Evolutionary conservation across 495 filamentous ascomycete species (phyloP), one percentile per base, ranked within the genome.

Genomic region (Poronia punctata): DNA sequence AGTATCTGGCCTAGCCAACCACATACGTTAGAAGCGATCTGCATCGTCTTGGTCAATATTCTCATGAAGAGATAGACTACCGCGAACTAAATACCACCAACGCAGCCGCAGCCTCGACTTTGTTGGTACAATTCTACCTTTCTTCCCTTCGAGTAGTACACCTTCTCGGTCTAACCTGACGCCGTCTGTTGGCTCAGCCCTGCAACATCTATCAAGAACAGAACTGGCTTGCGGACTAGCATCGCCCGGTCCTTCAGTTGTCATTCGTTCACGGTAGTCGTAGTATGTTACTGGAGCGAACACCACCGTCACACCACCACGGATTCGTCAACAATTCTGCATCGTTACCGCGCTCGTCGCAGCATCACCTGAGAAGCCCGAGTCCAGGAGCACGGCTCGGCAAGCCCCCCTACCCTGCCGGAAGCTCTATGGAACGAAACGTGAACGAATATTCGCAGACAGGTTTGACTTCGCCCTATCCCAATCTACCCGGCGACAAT

Each of bases 361-460:
- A 59, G 50, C 56, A 53, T 48, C 39, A 53, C 44, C 52, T 52
- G 45, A 46, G 54, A 43, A 59, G 30, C 36, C 32, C 48, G 37
- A 53, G 30, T 39, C 41, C 52, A 52, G 48, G 53, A 61, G 56
- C 62, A 43, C 52, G 46, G 43, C 35, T 53, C 37, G 52, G 53
- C 51, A 45, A 52, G 48, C 55, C 55, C 58, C 60, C 59, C 16
- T 49, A 56, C 37, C 37, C 56, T 46, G 52, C 54, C 65, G 62
- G 64, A 51, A 67, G 65, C 65, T 73, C 69, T 81, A 92, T 95
- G 84, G 85, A 89, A 77, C 84, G 85, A 77, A 79, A 83, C 74
- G 76, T 84, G 61, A 70, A 85, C 73, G 88, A 93, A 67, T 95
- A 89, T 74, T 79, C 86, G 84, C 89, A 95, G 82, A 82, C 88